Evolutionary conservation across 2,329 filamentous ascomycete species (phyloP), one percentile per base, ranked within the genome.

Genomic region (Phialophora chinensis): DNA sequence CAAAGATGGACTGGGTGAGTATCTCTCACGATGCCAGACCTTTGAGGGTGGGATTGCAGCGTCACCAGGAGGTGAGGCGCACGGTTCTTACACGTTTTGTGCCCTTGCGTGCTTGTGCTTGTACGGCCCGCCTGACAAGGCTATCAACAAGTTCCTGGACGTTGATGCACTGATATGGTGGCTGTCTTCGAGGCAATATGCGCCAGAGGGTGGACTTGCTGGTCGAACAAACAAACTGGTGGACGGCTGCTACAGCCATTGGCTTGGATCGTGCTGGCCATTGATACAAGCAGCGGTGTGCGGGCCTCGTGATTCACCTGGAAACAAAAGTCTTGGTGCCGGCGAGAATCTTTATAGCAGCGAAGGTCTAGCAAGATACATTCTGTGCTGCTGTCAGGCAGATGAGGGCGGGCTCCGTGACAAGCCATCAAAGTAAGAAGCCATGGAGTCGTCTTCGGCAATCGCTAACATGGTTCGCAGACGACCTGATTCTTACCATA

Each of bases 141-240:
- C 87, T 69, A 88, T 97, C 71, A 84, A 87, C 67, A 88, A 85
- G 87, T 88, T 90, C 78, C 85, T 99, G 66, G 85, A 98, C 78
- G 80, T 97, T 62, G 86, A 89, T 68, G 83, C 88, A 60, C 85
- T 99, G 62, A 85, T 95, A 56, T 88, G 90, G 67, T 99, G 95
- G 93, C 86, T 99, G 47, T 94, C 92, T 7, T 88, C 91, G 53
- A 89, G 93, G 66, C 95, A 99, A 78, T 91, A 94, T 77, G 88
- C 89, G 33, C 95, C 94, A 3, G 95, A 98, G 78, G 93, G 93
- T 70, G 95, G 95, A 42, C 93, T 97, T 75, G 91, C 92, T 49
- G 95, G 95, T 68, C 90, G 95, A 72, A 97, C 94, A 31, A 98
- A 98, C 84, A 99, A 99, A 81, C 85, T 99, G 35, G 95, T 98